These are phyloP conservation scores for Didymella segeticola DNA, from an alignment of 2,329 filamentous ascomycete genomes.

Conservation along the genomic window DNA sequence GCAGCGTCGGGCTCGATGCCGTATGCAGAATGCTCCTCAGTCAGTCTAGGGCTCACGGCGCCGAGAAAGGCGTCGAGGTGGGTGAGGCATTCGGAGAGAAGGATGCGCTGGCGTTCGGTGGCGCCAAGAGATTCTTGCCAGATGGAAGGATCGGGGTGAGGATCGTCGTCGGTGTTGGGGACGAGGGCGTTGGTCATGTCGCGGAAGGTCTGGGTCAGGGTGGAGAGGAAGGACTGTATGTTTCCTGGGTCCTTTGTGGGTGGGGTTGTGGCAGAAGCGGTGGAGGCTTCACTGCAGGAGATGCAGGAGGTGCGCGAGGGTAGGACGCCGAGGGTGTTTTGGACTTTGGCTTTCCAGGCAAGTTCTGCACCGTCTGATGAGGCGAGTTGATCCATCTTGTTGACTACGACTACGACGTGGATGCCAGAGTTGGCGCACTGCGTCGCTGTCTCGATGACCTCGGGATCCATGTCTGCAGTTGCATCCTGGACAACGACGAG, in stretches of 20 bases:
- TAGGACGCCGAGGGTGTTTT: constrained; percentile 29
- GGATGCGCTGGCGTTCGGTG: constrained; percentile 84
- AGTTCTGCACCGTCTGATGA: constrained; percentile 5
- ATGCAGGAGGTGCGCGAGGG: constrained; percentile 64
- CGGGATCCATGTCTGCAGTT: constrained; percentile 72
- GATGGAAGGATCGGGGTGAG: constrained; percentile 65
- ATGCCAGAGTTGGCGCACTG: constrained; percentile 58
- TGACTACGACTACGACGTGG: constrained; percentile 65
- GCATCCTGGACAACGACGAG: constrained; percentile 74
- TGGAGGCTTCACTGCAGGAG: constrained; percentile 70
- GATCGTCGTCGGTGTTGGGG: constrained; percentile 58
- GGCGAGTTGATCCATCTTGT: constrained; percentile 65
- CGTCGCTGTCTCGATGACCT: constrained; percentile 62
- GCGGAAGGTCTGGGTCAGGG: constrained; percentile 72
- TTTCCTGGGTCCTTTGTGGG: constrained; percentile 62
- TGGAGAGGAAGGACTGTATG: constrained; percentile 71
- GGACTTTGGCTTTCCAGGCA: constrained; percentile 33
- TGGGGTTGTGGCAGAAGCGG: neutral
- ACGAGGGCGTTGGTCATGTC: constrained; percentile 67
- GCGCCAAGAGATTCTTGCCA: constrained; percentile 88
- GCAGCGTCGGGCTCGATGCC: neutral
- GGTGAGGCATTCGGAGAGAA: constrained; percentile 74
- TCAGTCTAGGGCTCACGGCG: constrained; percentile 53
- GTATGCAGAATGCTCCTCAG: constrained; percentile 12
- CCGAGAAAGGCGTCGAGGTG: constrained; percentile 77